Conservation (phyloP, 768 basidiomycete species). For the Mycena pura region DNA sequence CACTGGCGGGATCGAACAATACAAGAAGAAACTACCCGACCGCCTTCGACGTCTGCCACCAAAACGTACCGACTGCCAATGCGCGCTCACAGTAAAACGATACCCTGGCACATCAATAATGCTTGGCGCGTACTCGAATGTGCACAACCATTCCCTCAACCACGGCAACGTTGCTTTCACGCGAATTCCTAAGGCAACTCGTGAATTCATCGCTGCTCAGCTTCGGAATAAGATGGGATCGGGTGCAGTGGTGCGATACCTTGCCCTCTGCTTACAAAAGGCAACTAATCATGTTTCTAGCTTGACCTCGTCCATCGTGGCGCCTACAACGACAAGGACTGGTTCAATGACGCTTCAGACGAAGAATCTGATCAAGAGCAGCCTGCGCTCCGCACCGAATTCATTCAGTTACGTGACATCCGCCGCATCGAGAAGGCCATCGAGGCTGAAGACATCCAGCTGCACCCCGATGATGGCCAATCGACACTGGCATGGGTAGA, state of each 20-base stretch:
- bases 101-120: not conserved
- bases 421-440: constrained; percentile 11
- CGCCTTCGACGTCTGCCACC: not conserved
- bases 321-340: constrained; percentile 1
- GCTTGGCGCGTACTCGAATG: constrained; percentile 2
- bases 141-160: constrained; percentile 1
- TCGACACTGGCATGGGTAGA: constrained; percentile 18
- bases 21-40: not conserved
- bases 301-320: not conserved
- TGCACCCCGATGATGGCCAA: constrained; percentile 11
- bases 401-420: constrained; percentile 9
- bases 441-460: constrained; percentile 19
- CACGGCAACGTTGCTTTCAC: not conserved
- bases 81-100: not conserved
- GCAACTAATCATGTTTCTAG: not conserved
- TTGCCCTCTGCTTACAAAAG: not conserved
- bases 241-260: not conserved
- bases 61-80: constrained; percentile 1
- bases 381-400: constrained; percentile 2
- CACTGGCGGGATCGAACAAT: constrained; percentile 3
- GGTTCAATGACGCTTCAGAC: not conserved
- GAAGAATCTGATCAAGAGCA: too few species aligned
- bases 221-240: not conserved
- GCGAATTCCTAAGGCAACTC: not conserved
- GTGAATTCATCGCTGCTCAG: not conserved